phyloP scores from a whole-genome alignment of 129 eudicot genomes.

The Glebionis coronaria region DNA sequence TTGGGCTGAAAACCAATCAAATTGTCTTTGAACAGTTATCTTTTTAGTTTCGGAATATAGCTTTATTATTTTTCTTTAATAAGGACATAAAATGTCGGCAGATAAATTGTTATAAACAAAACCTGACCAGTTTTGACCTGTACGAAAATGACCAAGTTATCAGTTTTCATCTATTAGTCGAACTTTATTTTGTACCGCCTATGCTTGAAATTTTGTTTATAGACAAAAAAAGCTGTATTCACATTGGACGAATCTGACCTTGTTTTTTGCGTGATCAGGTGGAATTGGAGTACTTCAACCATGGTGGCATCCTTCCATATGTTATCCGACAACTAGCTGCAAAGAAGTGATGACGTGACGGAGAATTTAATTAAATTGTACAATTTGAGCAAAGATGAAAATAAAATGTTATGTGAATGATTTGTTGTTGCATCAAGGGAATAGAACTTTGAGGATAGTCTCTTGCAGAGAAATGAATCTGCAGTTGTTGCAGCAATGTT shows the following conservation, averaged over 20 bases:
- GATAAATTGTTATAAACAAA: too few species aligned
- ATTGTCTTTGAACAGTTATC: not conserved
- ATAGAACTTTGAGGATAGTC: constrained; percentile 6
- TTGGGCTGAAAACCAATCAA: not conserved
- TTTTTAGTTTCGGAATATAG: too few species aligned
- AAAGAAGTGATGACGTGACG: constrained; percentile 28
- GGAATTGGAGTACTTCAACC: constrained; percentile 79
- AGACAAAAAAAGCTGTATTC: too few species aligned
- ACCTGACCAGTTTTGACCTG: too few species aligned
- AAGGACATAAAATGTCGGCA: too few species aligned
- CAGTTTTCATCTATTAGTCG: too few species aligned
- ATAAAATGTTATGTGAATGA: constrained; percentile 26
- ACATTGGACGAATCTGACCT: not conserved
- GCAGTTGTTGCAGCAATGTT: constrained; percentile 23
- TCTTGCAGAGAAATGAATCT: constrained; percentile 13
- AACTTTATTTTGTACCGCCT: too few species aligned
- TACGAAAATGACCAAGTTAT: too few species aligned
- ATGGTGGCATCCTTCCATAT: constrained; percentile 83
- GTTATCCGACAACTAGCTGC: constrained; percentile 59
- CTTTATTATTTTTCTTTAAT: not conserved
- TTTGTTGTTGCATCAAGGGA: constrained; percentile 20
- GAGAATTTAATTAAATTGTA: constrained; percentile 23
- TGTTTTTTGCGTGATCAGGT: constrained; percentile 42
- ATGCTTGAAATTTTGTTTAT: too few species aligned
- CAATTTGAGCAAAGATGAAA: constrained; percentile 32